phyloP scores from a whole-genome alignment of 139 green algal genomes.

The Chlorella sp. region DNA sequence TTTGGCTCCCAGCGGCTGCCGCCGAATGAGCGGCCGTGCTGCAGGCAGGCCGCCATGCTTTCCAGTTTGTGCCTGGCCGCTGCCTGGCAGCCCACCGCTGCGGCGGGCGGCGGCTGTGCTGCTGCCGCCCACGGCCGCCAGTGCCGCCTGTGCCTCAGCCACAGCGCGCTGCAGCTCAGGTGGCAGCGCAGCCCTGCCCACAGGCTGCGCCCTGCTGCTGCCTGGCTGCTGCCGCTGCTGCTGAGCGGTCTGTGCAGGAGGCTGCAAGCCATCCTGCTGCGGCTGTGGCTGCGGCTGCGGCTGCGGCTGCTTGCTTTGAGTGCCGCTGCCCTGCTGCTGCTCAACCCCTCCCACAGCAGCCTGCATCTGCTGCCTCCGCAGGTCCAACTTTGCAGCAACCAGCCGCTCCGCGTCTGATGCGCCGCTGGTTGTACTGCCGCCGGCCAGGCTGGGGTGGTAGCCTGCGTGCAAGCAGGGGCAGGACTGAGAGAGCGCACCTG shows the following conservation, averaged over 20 bases:
- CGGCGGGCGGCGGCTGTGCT: neutral
- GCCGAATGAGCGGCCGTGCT: constrained; percentile 4
- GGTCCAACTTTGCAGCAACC: neutral
- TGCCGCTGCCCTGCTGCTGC: neutral
- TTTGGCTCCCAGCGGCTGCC: neutral
- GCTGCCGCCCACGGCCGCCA: constrained; percentile 10
- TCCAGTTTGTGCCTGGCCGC: neutral
- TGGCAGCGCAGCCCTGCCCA: neutral
- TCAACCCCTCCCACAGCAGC: neutral
- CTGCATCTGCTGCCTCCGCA: neutral
- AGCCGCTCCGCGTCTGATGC: constrained; percentile 10
- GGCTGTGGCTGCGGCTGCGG: neutral
- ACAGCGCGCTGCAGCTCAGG: neutral
- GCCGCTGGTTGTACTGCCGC: neutral
- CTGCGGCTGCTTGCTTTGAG: neutral
- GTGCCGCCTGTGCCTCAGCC: neutral
- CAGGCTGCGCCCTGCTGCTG: neutral
- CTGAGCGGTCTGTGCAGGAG: neutral
- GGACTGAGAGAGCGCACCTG: no score
- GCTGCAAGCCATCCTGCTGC: neutral
- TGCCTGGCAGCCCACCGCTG: neutral
- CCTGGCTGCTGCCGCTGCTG: no score
- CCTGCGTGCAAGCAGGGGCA: no score
- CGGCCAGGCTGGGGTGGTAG: neutral
- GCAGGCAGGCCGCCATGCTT: neutral